phyloP scores from a whole-genome alignment of 176 grass and related monocot genomes.

The Triticum urartu region DNA sequence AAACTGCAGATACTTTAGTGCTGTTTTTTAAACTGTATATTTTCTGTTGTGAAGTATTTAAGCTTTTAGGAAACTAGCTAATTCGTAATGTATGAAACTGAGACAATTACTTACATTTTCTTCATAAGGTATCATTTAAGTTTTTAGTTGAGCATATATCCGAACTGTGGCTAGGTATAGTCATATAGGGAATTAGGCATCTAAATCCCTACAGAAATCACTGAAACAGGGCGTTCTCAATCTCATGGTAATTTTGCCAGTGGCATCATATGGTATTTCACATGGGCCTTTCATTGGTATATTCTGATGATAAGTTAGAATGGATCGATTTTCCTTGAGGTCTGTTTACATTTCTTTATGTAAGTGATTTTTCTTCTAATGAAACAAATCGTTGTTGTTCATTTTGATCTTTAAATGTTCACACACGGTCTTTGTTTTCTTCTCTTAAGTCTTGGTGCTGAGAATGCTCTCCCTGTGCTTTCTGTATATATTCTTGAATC shows the following conservation, averaged over 20 bases:
- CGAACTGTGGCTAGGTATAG: not conserved
- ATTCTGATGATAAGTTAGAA: not conserved
- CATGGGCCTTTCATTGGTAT: not conserved
- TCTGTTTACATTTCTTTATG: not conserved
- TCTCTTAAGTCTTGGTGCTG: not conserved
- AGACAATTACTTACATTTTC: not conserved
- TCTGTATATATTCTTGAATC: not conserved
- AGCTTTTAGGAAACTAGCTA: not conserved
- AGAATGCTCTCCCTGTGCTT: not conserved
- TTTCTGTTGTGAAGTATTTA: not conserved
- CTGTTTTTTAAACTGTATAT: slow-evolving; percentile 10
- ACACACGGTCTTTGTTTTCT: not conserved
- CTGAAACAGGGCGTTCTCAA: not conserved
- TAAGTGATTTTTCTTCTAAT: slow-evolving; percentile 18
- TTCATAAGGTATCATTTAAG: not conserved
- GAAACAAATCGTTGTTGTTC: not conserved
- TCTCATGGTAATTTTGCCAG: not conserved
- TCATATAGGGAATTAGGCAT: not conserved
- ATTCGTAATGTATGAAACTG: not conserved
- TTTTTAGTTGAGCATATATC: not conserved
- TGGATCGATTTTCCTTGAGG: not conserved
- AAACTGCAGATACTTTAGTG: slow-evolving; percentile 15
- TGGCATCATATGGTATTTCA: too few relatives aligned
- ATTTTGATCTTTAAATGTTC: not conserved
- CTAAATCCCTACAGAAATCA: not conserved